Base-by-base conservation (phyloP, 345 rosid genomes). In the Raphanus raphanistrum region DNA sequence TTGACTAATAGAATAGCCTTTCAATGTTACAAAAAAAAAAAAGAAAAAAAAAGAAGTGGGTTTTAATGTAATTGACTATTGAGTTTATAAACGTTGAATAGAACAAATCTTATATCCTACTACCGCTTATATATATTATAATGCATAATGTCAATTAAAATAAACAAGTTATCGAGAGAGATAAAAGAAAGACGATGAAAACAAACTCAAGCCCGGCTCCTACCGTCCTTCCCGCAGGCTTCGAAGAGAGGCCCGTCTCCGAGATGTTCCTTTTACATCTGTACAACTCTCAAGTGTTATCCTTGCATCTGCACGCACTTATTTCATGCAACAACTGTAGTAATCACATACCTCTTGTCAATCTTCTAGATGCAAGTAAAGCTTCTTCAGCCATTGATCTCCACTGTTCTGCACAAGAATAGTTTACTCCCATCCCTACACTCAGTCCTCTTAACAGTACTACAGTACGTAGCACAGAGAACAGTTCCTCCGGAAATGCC, bases 401-500 rank as follows among this genome's bases (percentile, higher is more conserved):
- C 97, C 97, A 92, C 55, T 90, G 93, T 74, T 94, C 88, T 7
- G 94, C 92, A 59, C 96, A 89, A 0, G 94, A 92, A 81, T 84
- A 94, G 83, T 90, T 92, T 72, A 94, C 73, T 69, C 94, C 97
- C 21, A 94, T 86, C 64, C 98, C 98, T 32, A 92, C 96, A 26
- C 97, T 90, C 29, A 94, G 94, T 60, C 98, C 98, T 86, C 98
- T 88, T 75, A 92, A 75, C 45, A 94, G 86, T 82, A 88, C 85
- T 66, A 92, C 92, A 0, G 98, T 92, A 38, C 97, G 93, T 55
- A 94, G 94, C 66, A 92, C 89, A 60, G 96, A 90, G 84, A 89
- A 92, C 64, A 94, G 83, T 67, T 94, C 96, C 85, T 94, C 98
- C 16, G 97, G 97, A 82, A 94, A 94, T 61, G 91, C 84, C 98